Evolutionary conservation across 768 basidiomycete species (phyloP), one percentile per base, ranked within the genome.

Genomic region (Tremella fuciformis): DNA sequence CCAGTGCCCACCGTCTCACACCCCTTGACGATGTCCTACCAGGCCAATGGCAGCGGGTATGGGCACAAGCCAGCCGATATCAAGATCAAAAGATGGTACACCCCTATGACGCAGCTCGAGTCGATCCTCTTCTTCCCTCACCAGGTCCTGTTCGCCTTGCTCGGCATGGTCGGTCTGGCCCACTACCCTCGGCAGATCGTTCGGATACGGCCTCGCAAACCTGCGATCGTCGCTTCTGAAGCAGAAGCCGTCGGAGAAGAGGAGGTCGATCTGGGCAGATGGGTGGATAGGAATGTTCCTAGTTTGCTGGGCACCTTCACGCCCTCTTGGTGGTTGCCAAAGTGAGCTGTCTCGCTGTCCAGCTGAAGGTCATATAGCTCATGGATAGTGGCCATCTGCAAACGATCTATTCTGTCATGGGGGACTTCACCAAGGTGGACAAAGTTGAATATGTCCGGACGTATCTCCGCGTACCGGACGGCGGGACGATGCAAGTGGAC

Each of bases 381-480:
- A 55, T 55, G 34, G 38, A 24, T 37, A 78, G 75, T 52, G 79
- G 79, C 13, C 78, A 79, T 58, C 63, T 78, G 1, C 79, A 80
- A 48, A 80, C 79, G 3, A 70, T 76, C 38, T 80, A 75, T 60
- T 70, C 64, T 11, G 77, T 77, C 9, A 52, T 78, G 6, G 79
- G 78, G 7, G 67, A 79, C 62, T 79, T 80, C 52, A 66, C 67
- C 13, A 70, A 73, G n/a, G 68, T 79, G 21, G 78, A 80, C 55
- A 67, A 69, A 21, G 76, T 80, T 19, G 56, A 67, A n/a, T 80
- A 79, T 58, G 7, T n/a, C 42, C 77, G 80, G 39, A 73, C 77
- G 37, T 67, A 77, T 22, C 62, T 82, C 2, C 63, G 78, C 2
- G 59, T 79, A 0, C 78, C 78, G 0, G 80, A 81, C 59, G 79